Percentiles rank a stretch among this genome's conserved stretches.
phyloP scores from a whole-genome alignment of 2,329 filamentous ascomycete species.

The Exophiala xenobiotica region DNA sequence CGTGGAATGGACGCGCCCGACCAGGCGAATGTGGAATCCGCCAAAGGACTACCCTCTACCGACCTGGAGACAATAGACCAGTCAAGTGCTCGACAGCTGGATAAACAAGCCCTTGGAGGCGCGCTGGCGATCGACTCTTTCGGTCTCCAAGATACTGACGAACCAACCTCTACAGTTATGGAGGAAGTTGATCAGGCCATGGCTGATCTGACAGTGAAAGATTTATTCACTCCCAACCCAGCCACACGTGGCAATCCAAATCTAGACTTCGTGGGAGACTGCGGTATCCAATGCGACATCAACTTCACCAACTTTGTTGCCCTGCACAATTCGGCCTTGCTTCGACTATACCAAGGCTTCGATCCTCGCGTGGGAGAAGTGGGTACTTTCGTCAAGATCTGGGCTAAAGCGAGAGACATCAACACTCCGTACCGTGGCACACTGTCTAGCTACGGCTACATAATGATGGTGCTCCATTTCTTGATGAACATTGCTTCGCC shows the following conservation, averaged over 20 bases:
- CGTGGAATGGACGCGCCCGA: too few species aligned
- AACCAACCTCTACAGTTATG: constrained; percentile 4
- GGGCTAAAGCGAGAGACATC: constrained; percentile 82
- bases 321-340: constrained; percentile 76
- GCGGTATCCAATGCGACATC: constrained; percentile 87
- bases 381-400: constrained; percentile 84
- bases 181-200: constrained; percentile 11
- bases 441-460: constrained; percentile 85
- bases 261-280: constrained; percentile 74
- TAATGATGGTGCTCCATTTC: constrained; percentile 89
- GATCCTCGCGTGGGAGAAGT: constrained; percentile 75
- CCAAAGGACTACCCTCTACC: too few species aligned
- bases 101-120: too few species aligned
- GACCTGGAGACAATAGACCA: too few species aligned
- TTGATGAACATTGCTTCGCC: constrained; percentile 78
- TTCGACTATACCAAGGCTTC: constrained; percentile 78
- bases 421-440: constrained; percentile 86
- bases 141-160: background rate
- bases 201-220: constrained; percentile 18
- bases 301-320: constrained; percentile 85
- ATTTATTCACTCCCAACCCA: constrained; percentile 23
- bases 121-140: too few species aligned
- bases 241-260: constrained; percentile 55
- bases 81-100: too few species aligned
- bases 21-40: too few species aligned